Conservation (phyloP, 106 monocot species). For the Allium fistulosum region DNA sequence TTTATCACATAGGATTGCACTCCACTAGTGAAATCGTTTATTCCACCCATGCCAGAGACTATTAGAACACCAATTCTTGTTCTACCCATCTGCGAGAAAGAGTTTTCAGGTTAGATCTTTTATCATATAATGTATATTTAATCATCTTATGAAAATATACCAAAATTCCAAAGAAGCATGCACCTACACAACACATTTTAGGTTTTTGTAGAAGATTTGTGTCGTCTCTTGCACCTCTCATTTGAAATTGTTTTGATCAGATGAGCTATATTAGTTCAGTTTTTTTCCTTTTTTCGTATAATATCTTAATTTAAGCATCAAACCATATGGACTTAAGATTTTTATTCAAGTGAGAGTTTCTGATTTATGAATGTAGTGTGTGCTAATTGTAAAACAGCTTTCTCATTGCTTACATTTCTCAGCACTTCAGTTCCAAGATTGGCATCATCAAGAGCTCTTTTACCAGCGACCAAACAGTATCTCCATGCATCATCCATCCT, state of each 20-base stretch:
- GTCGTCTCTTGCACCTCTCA: too few relatives aligned
- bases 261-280: too few relatives aligned
- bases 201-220: too few relatives aligned
- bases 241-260: too few relatives aligned
- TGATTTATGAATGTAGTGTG: too few relatives aligned
- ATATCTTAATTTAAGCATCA: too few relatives aligned
- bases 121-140: neutral
- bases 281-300: too few relatives aligned
- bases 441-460: conserved; percentile 66
- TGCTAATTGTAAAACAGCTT: too few relatives aligned
- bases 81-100: conserved; percentile 20
- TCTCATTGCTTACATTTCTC: conserved; percentile 4
- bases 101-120: neutral
- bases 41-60: conserved; percentile 39
- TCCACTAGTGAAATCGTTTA: conserved; percentile 18
- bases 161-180: too few relatives aligned
- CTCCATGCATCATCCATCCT: conserved; percentile 58
- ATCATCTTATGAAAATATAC: neutral
- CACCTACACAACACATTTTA: too few relatives aligned
- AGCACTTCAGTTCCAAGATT: conserved; percentile 26
- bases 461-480: conserved; percentile 65
- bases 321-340: too few relatives aligned
- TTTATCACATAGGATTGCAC: conserved; percentile 15
- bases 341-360: too few relatives aligned
- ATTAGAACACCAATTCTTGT: conserved; percentile 33